Conservation (phyloP, 371 early-diverging fungal species). For the Mortierella sp. region DNA sequence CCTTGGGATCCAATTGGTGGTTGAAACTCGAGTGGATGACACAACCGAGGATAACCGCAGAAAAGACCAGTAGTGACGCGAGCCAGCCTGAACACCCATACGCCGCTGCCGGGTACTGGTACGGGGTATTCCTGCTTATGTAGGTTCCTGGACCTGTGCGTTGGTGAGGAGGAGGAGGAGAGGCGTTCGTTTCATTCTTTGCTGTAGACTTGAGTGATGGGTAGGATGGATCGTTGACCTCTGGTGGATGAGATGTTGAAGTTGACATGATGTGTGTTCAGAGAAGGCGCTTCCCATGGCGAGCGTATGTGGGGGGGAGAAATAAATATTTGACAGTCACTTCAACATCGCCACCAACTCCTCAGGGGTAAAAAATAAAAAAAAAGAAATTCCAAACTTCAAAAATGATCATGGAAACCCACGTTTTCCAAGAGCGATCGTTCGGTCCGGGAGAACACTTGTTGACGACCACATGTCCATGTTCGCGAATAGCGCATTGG, state of each 20-base stretch:
- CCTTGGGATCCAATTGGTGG: slow-evolving; percentile 74
- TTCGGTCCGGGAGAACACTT: not conserved
- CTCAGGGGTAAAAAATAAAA: no score
- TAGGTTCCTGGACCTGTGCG: not conserved
- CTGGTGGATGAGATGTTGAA: no score
- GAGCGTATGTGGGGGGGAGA: no score
- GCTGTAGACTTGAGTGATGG: no score
- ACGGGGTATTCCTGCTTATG: no score
- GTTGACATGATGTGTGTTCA: no score
- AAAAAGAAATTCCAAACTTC: not conserved
- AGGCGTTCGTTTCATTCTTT: no score
- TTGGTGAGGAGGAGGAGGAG: not conserved
- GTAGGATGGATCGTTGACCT: no score
- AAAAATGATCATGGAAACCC: not conserved
- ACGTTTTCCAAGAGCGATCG: not conserved
- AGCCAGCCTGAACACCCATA: not conserved
- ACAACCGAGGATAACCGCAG: slow-evolving; percentile 18
- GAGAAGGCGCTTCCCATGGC: no score
- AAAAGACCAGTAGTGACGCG: slow-evolving; percentile 8
- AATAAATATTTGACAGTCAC: no score
- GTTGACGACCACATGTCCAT: not conserved
- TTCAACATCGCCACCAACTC: no score
- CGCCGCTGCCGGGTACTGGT: not conserved
- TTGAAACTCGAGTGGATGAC: slow-evolving; percentile 67
- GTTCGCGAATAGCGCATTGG: not conserved